Percentiles rank a stretch among this genome's conserved stretches.
These are phyloP conservation scores for Tetratostichococcus sp. DNA, from an alignment of 139 green algal genomes.

Conservation along the genomic window DNA sequence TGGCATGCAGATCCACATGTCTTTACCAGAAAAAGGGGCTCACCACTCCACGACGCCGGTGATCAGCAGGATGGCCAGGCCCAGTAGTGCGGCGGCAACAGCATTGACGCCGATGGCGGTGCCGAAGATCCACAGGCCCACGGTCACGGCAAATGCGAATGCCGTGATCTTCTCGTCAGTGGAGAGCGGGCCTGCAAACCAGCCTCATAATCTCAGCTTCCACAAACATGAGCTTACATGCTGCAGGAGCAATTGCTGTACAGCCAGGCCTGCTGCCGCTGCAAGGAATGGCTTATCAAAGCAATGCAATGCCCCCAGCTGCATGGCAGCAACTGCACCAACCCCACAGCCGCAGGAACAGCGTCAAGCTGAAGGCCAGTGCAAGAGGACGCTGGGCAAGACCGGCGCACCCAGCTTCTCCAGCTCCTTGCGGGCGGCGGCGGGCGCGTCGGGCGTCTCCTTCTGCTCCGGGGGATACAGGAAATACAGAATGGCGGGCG, in stretches of 20 bases:
- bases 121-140: slow-evolving; percentile 92
- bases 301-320: too few species aligned
- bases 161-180: slow-evolving; percentile 95
- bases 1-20: too few species aligned
- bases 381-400: neutral
- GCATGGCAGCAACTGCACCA: too few species aligned
- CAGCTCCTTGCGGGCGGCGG: slow-evolving; percentile 82
- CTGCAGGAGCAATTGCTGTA: too few species aligned
- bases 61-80: slow-evolving; percentile 91
- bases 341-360: too few species aligned
- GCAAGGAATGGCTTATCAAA: too few species aligned
- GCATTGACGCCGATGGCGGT: slow-evolving; percentile 82
- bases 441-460: slow-evolving; percentile 92
- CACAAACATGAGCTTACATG: too few species aligned
- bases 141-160: slow-evolving; percentile 80
- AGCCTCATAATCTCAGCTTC: too few species aligned
- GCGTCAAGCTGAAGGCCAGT: too few species aligned
- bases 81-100: slow-evolving; percentile 92
- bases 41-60: slow-evolving; percentile 59
- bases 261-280: too few species aligned
- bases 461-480: slow-evolving; percentile 94
- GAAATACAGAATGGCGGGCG: slow-evolving; percentile 92
- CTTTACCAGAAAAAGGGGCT: too few species aligned
- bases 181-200: slow-evolving; percentile 67
- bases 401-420: slow-evolving; percentile 63